These are phyloP conservation scores for Nannizziopsis barbatae DNA, from an alignment of 2,329 filamentous ascomycete genomes.

Conservation along the genomic window DNA sequence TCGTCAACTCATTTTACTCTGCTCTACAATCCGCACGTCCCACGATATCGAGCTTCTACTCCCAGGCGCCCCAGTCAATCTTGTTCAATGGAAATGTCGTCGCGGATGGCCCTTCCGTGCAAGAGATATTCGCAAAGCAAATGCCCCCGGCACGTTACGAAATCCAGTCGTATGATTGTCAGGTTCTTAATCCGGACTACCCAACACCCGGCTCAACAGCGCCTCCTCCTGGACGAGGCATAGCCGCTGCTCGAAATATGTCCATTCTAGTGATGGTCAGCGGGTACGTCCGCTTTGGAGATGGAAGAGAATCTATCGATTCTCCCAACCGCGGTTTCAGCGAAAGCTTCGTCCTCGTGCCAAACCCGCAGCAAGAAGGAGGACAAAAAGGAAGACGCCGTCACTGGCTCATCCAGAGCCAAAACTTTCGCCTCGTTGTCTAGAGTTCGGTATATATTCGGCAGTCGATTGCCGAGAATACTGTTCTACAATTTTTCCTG, in stretches of 20 bases:
- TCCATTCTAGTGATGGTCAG: conserved; percentile 62
- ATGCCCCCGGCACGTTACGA: conserved; percentile 57
- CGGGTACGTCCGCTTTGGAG: conserved; percentile 59
- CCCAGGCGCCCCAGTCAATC: conserved; percentile 51
- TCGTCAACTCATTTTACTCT: conserved; percentile 64
- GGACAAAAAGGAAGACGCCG: conserved; percentile 45
- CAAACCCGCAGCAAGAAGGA: conserved; percentile 47
- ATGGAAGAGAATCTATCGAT: conserved; percentile 41
- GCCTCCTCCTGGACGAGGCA: conserved; percentile 28
- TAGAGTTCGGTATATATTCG: conserved; percentile 18
- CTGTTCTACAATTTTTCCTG: background rate
- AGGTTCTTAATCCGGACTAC: conserved; percentile 62
- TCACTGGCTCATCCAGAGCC: conserved; percentile 57
- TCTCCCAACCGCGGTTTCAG: conserved; percentile 59
- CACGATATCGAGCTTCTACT: conserved; percentile 59
- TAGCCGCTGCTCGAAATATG: conserved; percentile 46
- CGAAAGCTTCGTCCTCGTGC: conserved; percentile 70
- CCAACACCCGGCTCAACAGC: conserved; percentile 29
- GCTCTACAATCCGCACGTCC: conserved; percentile 52
- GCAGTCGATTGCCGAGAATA: background rate
- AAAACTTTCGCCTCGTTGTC: conserved; percentile 54
- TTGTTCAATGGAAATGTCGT: conserved; percentile 66
- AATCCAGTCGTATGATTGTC: conserved; percentile 63
- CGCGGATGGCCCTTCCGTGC: conserved; percentile 52
- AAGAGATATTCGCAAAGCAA: conserved; percentile 56